Evolutionary conservation across 805 yeast genomes (phyloP), one percentile per base, ranked within the genome.

Genomic region (Brettanomyces bruxellensis): DNA sequence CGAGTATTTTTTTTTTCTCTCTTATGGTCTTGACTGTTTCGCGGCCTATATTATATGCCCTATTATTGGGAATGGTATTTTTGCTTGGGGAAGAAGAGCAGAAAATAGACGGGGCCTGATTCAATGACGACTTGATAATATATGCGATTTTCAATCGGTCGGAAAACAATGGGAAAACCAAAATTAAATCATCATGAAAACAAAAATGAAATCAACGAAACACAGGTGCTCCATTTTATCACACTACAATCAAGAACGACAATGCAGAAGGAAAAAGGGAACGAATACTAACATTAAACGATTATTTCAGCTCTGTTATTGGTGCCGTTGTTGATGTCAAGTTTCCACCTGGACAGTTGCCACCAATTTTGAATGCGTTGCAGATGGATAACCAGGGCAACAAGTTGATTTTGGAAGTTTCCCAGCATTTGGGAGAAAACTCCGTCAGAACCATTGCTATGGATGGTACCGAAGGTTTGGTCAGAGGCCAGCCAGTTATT

Each of bases 391-490:
- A 78, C 58, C 90, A 89, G 64, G 72, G 72, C 58, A 25, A 47
- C 42, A 78, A 79, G 66, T 83, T 93, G 68, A 89, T 93, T 58
- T 82, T 93, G 66, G 99, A 93, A 79, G 99, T 93, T 63, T 93
- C 99, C 65, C 99, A 93, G 81, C 99, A 93, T 76, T 83, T 93
- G 73, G 99, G 99, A 81, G 98, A 93, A 81, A 89, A 89, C 86
- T 86, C 98, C 64, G 98, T 93, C 71, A 91, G 99, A 85, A 85
- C 99, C 70, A 93, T 93, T 85, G 98, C 99, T 69, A 93, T 93
- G 99, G 99, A 93, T 74, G 98, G 98, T 87, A 93, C 99, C 62
- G 98, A 91, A 75, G 99, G 99, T 88, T 83, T 93, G 67, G 96
- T 89, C 64, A 91, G 99, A 82, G 99, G 99, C 73, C 83, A 85